phyloP scores from a whole-genome alignment of 176 grass and related monocot species.

The Tuctoria greenei region DNA sequence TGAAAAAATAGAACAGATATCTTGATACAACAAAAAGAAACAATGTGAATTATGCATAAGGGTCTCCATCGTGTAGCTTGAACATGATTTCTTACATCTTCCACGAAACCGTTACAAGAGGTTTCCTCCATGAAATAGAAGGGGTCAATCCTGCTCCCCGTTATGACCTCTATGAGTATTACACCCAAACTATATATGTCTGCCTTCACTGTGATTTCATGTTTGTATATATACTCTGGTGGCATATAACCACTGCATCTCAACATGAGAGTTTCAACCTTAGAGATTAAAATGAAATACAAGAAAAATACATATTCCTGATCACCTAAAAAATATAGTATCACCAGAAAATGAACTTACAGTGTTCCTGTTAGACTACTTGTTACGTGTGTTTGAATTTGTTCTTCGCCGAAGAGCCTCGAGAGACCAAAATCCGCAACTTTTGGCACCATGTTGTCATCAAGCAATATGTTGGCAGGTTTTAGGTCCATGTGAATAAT shows the following conservation, averaged over 20 bases:
- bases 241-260: slow-evolving; percentile 35
- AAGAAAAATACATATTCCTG: neutral
- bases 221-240: neutral
- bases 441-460: slow-evolving; percentile 11
- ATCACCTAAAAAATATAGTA: neutral
- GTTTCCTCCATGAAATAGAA: neutral
- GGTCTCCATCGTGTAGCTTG: neutral
- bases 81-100: neutral
- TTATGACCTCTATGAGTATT: slow-evolving; percentile 59
- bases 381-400: neutral
- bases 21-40: neutral
- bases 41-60: neutral
- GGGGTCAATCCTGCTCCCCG: neutral
- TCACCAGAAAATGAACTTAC: neutral
- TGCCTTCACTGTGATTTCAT: neutral
- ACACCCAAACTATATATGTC: slow-evolving; percentile 58
- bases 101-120: neutral
- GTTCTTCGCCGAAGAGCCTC: neutral
- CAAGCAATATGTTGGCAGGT: neutral
- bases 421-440: slow-evolving; percentile 34
- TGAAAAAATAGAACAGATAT: neutral
- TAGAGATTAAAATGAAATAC: neutral
- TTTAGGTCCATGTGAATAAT: slow-evolving; percentile 14
- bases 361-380: neutral
- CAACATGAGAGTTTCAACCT: neutral